These are phyloP conservation scores for Paramecium octaurelia DNA, from an alignment of 73 alveolate species.

Conservation along the genomic window DNA sequence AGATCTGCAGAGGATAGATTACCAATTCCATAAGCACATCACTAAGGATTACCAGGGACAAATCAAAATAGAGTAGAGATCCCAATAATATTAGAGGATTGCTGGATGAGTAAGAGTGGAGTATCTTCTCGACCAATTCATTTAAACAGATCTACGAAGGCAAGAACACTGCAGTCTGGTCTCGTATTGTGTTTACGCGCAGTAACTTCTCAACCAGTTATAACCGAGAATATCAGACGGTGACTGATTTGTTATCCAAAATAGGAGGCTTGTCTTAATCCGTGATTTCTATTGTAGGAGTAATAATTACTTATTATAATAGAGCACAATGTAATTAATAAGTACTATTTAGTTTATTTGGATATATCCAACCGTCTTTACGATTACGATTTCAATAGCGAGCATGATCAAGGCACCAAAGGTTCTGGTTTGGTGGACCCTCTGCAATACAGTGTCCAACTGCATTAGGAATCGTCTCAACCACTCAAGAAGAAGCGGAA, in stretches of 20 bases:
- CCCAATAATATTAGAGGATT: neutral
- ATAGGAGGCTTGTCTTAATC: slow-evolving; percentile 1
- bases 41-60: neutral
- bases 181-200: neutral
- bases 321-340: neutral
- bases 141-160: neutral
- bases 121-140: neutral
- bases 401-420: neutral
- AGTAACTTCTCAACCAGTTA: neutral
- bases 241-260: neutral
- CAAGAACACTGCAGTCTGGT: neutral
- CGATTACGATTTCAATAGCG: neutral
- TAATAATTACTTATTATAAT: neutral
- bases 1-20: neutral
- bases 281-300: neutral
- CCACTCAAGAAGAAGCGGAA: neutral
- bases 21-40: neutral
- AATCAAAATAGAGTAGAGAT: neutral
- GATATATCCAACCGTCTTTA: neutral
- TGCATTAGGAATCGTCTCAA: neutral
- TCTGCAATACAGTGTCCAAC: neutral
- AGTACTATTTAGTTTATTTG: neutral
- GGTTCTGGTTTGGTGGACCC: neutral
- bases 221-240: neutral
- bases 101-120: neutral